Percentiles rank a stretch among this genome's conserved stretches.
Evolutionary conservation across 495 filamentous ascomycete species (phyloP).

Genomic region (Tetracladium setigerum): DNA sequence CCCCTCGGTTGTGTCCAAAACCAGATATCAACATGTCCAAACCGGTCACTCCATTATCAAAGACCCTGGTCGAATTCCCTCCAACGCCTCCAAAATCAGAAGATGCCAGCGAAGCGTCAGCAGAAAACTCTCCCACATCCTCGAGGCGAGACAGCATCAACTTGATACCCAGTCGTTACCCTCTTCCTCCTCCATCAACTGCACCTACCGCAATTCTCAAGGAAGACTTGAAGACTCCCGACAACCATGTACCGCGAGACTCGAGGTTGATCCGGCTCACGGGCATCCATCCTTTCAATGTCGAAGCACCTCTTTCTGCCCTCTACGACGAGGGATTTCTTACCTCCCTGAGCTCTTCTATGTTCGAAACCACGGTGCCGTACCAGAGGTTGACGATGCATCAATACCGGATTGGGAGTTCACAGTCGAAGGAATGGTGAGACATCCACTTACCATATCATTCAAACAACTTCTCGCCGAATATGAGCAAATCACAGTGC

Average conservation of each 20-base stretch:
- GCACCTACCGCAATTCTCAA: conserved; percentile 57
- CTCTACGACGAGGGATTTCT: conserved; percentile 85
- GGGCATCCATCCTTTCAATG: conserved; percentile 90
- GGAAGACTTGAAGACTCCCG: conserved; percentile 75
- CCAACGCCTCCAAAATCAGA: conserved; percentile 19
- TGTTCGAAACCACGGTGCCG: conserved; percentile 90
- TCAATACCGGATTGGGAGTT: conserved; percentile 78
- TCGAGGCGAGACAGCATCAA: conserved; percentile 13
- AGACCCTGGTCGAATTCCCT: conserved; percentile 4
- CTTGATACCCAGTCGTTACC: conserved; percentile 19
- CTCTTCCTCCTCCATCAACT: conserved; percentile 65
- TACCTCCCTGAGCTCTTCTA: conserved; percentile 92
- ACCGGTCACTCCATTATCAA: neutral
- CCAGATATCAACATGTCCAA: neutral
- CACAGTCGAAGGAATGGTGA: conserved; percentile 77
- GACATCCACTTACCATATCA: conserved; percentile 65
- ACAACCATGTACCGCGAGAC: conserved; percentile 81
- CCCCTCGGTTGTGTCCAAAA: neutral
- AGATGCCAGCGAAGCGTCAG: conserved; percentile 8
- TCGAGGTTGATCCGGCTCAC: conserved; percentile 82
- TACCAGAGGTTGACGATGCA: conserved; percentile 67
- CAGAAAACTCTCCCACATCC: neutral
- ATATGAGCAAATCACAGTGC: conserved; percentile 79
- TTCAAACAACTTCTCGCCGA: conserved; percentile 67
- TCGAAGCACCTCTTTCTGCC: conserved; percentile 75